Percentiles rank a stretch among this genome's conserved stretches.
Evolutionary conservation across 2,329 filamentous ascomycete species (phyloP).

Genomic region (Venturia carpophila): DNA sequence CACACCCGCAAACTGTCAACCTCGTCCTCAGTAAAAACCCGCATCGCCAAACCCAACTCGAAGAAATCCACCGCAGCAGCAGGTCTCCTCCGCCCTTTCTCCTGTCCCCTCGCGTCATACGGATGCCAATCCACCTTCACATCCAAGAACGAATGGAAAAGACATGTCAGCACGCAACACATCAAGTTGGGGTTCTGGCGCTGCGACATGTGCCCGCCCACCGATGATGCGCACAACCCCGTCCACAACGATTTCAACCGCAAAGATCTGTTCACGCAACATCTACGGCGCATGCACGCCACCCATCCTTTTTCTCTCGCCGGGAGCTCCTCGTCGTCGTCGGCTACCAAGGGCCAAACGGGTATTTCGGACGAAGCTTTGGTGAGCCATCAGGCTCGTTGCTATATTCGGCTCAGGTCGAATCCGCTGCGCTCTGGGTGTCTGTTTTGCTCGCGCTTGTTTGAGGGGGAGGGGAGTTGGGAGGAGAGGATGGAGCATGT

Average conservation of each 20-base stretch:
- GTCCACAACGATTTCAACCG: constrained; percentile 67
- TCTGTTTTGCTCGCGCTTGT: constrained; percentile 56
- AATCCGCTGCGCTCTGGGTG: constrained; percentile 56
- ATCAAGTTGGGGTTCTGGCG: constrained; percentile 66
- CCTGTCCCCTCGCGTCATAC: constrained; percentile 71
- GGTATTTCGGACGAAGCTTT: constrained; percentile 36
- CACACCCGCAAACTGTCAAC: constrained; percentile 13
- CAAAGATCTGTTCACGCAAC: constrained; percentile 86
- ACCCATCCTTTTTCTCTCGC: constrained; percentile 25
- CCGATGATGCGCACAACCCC: constrained; percentile 25
- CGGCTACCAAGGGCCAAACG: constrained; percentile 36
- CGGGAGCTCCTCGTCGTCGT: constrained; percentile 12
- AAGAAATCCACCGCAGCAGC: constrained; percentile 16
- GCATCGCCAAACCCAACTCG: constrained; percentile 23
- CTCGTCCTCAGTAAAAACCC: background rate
- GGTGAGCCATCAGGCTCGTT: constrained; percentile 46
- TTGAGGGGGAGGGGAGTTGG: constrained; percentile 61
- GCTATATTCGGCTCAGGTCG: constrained; percentile 52
- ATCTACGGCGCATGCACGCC: constrained; percentile 77
- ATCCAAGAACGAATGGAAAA: constrained; percentile 92
- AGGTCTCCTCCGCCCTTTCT: constrained; percentile 47
- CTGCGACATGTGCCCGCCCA: constrained; percentile 56
- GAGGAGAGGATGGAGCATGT: constrained; percentile 83
- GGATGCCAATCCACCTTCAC: constrained; percentile 66
- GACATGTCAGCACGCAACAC: constrained; percentile 76